Evolutionary conservation across 805 yeast species (phyloP).

Genomic region (Metschnikowia drakensbergensis): DNA sequence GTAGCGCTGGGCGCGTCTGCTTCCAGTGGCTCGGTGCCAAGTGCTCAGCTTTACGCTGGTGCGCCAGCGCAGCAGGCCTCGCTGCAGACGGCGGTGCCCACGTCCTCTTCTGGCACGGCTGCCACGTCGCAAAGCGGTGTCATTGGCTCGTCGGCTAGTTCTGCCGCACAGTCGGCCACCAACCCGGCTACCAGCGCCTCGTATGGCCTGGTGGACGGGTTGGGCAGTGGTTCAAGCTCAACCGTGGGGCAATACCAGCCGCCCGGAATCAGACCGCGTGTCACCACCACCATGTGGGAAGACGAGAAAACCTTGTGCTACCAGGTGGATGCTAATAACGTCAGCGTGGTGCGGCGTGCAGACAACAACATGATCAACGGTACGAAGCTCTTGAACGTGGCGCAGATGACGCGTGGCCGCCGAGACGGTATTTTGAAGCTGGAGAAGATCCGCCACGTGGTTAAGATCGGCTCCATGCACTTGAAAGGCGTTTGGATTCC

Average conservation of each 20-base stretch:
- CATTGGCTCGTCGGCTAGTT: conserved; percentile 12
- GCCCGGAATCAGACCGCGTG: conserved; percentile 53
- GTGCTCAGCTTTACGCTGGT: conserved; percentile 13
- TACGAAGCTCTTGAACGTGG: conserved; percentile 75
- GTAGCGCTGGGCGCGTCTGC: conserved; percentile 5
- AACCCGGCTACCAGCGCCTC: conserved; percentile 13
- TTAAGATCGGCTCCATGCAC: conserved; percentile 84
- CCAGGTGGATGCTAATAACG: conserved; percentile 80
- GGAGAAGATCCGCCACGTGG: conserved; percentile 74
- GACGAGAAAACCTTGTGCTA: conserved; percentile 82
- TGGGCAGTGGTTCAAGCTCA: conserved; percentile 20
- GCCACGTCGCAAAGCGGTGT: conserved; percentile 23
- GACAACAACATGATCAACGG: conserved; percentile 86
- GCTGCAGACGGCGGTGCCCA: conserved; percentile 12
- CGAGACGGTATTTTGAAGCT: conserved; percentile 80
- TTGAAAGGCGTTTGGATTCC: conserved; percentile 91
- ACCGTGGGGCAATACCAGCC: conserved; percentile 45
- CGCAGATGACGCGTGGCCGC: conserved; percentile 84
- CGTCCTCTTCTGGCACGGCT: conserved; percentile 20
- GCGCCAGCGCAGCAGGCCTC: conserved; percentile 10
- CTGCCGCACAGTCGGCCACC: conserved; percentile 15
- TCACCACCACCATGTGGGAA: conserved; percentile 88
- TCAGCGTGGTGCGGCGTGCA: conserved; percentile 77
- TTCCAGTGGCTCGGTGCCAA: conserved; percentile 13
- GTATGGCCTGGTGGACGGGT: conserved; percentile 16